Base-by-base conservation (phyloP, 176 grass and related monocot genomes). In the Musa acuminata region DNA sequence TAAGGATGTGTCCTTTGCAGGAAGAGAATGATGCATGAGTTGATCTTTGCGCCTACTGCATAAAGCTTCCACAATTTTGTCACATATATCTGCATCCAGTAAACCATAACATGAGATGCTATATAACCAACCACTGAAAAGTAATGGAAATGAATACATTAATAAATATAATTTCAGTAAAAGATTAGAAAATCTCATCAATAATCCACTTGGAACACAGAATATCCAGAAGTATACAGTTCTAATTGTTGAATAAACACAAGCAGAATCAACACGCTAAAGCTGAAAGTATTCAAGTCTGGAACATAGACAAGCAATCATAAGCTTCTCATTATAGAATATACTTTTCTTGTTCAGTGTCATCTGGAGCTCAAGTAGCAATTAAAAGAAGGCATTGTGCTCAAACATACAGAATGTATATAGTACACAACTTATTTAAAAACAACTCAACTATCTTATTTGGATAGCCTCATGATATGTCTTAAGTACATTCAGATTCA, bases 31-130 rank as follows among this genome's bases (percentile, higher is more conserved):
- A 71, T 80, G 84, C 2, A 81, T 64, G 60, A 85, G 73, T 58
- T 64, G 81, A 51, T 83, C 83, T 84, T 87, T 92, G 17, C 43
- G 87, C 64, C 78, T 83, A 77, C 81, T 82, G 60, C 71, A 90
- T 79, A 90, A 69, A 53, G 86, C 78, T 65, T 85, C 85, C 58
- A 88, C 78, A 76, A 96, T 50, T 79, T 90, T 92, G 67, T 86
- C 74, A 79, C 85, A 88, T 77, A 90, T 79, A 79, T 90, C 93
- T 92, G 75, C 72, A 82, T 2, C 72, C 51, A 74, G 13, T 17
- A 74, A 74, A 29, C 16, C 14, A 51, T 9, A 62, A 52, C 7
- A 21, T 71, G 49, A 51, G 35, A 51, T 51, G 17, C 35, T 43
- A 25, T 65, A 65, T 11, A 25, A 11, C 63, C 23, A 65, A 25